Conservation (phyloP, 306 rosid species). For the Acacia confusa region DNA sequence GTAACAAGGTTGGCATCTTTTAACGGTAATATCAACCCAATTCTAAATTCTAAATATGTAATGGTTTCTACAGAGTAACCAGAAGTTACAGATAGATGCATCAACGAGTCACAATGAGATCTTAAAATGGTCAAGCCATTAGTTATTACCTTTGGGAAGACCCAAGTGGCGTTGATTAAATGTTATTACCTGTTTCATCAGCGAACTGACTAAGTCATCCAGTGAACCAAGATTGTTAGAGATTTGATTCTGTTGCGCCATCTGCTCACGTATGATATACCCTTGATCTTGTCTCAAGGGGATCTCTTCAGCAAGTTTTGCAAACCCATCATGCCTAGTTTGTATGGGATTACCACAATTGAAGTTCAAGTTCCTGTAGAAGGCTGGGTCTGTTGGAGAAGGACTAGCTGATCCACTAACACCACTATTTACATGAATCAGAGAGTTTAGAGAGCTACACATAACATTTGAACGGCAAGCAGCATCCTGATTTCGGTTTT, state of each 20-base stretch:
- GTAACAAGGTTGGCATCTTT: neutral
- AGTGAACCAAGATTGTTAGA: constrained; percentile 64
- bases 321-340: constrained; percentile 45
- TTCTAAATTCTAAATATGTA: neutral
- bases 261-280: constrained; percentile 51
- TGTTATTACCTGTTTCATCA: constrained; percentile 71
- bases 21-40: neutral
- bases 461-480: constrained; percentile 37
- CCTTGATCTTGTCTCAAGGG: constrained; percentile 42
- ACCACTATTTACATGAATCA: constrained; percentile 47
- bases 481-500: constrained; percentile 52
- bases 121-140: constrained; percentile 21
- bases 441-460: constrained; percentile 46
- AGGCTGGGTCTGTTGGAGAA: constrained; percentile 33
- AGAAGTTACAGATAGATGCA: neutral
- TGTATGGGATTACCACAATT: constrained; percentile 45
- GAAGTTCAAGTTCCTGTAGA: constrained; percentile 45
- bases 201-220: constrained; percentile 71
- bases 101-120: neutral
- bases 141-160: constrained; percentile 1
- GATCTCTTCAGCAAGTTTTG: constrained; percentile 41
- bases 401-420: constrained; percentile 44
- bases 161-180: constrained; percentile 6
- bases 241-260: constrained; percentile 43
- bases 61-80: neutral